Conservation (phyloP, 805 yeast genomes). For the Yarrowia osloensis region DNA sequence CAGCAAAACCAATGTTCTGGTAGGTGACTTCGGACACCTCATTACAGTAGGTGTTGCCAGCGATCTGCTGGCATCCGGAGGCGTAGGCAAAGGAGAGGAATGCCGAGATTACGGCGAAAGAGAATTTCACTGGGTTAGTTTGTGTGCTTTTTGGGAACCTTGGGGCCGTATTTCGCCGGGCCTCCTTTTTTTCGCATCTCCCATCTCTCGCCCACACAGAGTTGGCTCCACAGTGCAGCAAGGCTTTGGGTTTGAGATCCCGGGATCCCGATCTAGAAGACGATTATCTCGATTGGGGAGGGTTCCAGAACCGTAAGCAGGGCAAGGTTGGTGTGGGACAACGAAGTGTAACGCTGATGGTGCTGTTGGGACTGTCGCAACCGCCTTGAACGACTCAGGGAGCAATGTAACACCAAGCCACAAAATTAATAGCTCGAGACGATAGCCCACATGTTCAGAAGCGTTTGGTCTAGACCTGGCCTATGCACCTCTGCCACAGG, state of each 20-base stretch:
- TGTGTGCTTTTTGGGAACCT: neutral
- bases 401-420: neutral
- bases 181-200: neutral
- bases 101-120: slow-evolving; percentile 26
- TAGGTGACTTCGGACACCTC: slow-evolving; percentile 67
- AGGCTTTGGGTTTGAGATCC: neutral
- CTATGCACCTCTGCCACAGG: neutral
- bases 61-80: slow-evolving; percentile 41
- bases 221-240: slow-evolving; percentile 6
- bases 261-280: neutral
- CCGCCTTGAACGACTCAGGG: neutral
- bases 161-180: no score
- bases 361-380: neutral
- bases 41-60: slow-evolving; percentile 84
- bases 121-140: slow-evolving; percentile 28
- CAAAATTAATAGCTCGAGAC: neutral
- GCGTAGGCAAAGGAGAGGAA: slow-evolving; percentile 30
- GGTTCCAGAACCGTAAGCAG: neutral
- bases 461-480: neutral
- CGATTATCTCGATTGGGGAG: neutral
- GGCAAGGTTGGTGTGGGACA: neutral
- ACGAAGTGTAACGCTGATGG: neutral
- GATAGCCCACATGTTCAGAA: neutral
- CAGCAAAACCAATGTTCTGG: slow-evolving; percentile 77
- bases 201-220: no score